phyloP scores from a whole-genome alignment of 2,329 filamentous ascomycete species.

The Ophiostoma sp. region DNA sequence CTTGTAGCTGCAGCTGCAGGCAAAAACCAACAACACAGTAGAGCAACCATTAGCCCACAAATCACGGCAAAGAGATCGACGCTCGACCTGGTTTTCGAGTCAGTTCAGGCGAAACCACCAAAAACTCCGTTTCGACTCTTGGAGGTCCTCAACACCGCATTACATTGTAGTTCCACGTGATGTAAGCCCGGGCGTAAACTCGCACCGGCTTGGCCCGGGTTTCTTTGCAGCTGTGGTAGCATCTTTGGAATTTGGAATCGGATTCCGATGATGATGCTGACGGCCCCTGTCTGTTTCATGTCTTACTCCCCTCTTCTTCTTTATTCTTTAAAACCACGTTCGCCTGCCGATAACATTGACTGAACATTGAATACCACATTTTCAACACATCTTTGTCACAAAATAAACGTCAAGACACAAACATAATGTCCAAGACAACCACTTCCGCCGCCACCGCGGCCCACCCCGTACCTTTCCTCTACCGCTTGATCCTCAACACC shows the following conservation, averaged over 20 bases:
- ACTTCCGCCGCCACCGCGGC: not conserved
- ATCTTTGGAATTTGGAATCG: conserved; percentile 2
- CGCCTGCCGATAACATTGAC: not conserved
- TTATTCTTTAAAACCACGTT: not conserved
- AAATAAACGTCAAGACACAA: not conserved
- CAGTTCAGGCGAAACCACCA: not conserved
- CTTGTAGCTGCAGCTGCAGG: not conserved
- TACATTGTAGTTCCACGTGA: not conserved
- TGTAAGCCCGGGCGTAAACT: not conserved
- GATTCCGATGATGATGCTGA: not conserved
- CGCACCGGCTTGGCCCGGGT: not conserved
- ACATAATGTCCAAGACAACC: not conserved
- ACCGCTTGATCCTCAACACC: conserved; percentile 38
- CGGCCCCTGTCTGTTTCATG: not conserved
- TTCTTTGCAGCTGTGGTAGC: not conserved
- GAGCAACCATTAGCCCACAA: not conserved
- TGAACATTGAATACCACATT: not conserved
- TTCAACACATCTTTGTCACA: not conserved
- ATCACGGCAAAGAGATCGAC: not conserved
- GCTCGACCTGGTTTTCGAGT: not conserved
- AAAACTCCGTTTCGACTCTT: not conserved
- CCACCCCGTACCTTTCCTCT: conserved; percentile 34
- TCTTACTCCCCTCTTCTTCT: not conserved
- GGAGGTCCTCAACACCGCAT: not conserved
- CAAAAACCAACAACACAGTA: not conserved